Conservation (phyloP, 1,139 yeast genomes). For the Candida gigantensis region DNA sequence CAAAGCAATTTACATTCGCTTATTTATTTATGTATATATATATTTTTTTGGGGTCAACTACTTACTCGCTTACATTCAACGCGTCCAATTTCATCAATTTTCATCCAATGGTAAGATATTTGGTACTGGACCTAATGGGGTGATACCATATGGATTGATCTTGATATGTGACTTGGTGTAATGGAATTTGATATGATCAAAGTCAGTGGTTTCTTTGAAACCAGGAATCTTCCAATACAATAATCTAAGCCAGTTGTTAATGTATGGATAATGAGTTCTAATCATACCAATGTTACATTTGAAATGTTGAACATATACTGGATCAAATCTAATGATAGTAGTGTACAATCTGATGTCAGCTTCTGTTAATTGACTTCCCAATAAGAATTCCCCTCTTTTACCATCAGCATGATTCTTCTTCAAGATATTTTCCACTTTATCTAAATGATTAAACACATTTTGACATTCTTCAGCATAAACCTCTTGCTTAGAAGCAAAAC, state of each 20-base stretch:
- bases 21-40: too few relatives aligned
- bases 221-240: conserved; percentile 84
- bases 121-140: conserved; percentile 90
- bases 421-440: conserved; percentile 70
- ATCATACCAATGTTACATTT: conserved; percentile 87
- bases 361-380: conserved; percentile 76
- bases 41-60: not conserved
- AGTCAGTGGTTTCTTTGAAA: conserved; percentile 77
- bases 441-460: conserved; percentile 68
- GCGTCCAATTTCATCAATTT: not conserved
- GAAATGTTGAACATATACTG: conserved; percentile 91
- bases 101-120: conserved; percentile 47
- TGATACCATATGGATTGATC: conserved; percentile 80
- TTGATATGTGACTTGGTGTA: conserved; percentile 80
- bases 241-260: conserved; percentile 78
- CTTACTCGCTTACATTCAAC: not conserved
- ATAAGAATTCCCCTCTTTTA: conserved; percentile 43
- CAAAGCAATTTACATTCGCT: too few relatives aligned
- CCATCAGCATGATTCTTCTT: conserved; percentile 41
- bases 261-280: conserved; percentile 74
- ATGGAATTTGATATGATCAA: conserved; percentile 87
- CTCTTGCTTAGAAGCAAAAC: conserved; percentile 83
- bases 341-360: conserved; percentile 83
- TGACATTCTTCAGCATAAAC: conserved; percentile 75
- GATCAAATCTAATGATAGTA: conserved; percentile 82